Percentiles rank a stretch among this genome's conserved stretches.
phyloP scores from a whole-genome alignment of 1,139 yeast species.

The Wickerhamiella pararugosa region DNA sequence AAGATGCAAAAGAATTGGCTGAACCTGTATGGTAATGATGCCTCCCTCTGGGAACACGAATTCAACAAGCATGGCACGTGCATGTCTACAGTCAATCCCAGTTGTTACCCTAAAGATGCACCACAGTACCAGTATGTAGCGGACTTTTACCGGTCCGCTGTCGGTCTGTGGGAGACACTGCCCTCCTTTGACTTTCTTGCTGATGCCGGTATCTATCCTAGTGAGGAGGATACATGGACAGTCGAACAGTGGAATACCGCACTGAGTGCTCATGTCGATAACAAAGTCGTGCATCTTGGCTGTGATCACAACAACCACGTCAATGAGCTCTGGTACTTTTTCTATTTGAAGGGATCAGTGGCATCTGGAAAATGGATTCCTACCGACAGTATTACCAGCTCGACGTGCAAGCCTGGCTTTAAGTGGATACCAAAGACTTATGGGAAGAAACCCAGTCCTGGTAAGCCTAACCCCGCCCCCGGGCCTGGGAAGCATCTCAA shows the following conservation, averaged over 20 bases:
- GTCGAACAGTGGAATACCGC: constrained; percentile 51
- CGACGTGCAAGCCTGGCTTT: constrained; percentile 65
- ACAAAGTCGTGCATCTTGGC: constrained; percentile 50
- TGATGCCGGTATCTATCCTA: constrained; percentile 57
- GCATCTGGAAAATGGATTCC: constrained; percentile 49
- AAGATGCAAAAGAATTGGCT: constrained; percentile 61
- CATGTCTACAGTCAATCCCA: constrained; percentile 59
- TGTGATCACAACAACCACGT: constrained; percentile 57
- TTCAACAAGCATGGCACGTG: constrained; percentile 95
- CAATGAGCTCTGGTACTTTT: constrained; percentile 85
- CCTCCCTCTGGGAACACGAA: constrained; percentile 78
- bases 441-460: constrained; percentile 20
- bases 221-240: constrained; percentile 44
- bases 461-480: neutral
- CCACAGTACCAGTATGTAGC: constrained; percentile 46
- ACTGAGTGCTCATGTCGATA: constrained; percentile 38
- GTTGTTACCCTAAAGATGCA: constrained; percentile 38
- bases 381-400: constrained; percentile 39
- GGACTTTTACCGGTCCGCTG: constrained; percentile 60
- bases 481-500: constrained; percentile 26
- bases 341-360: constrained; percentile 62
- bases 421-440: constrained; percentile 58
- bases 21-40: constrained; percentile 61
- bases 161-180: constrained; percentile 44
- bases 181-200: constrained; percentile 59